Base-by-base conservation (phyloP, 1,139 yeast genomes). In the Taiozyma onychis region DNA sequence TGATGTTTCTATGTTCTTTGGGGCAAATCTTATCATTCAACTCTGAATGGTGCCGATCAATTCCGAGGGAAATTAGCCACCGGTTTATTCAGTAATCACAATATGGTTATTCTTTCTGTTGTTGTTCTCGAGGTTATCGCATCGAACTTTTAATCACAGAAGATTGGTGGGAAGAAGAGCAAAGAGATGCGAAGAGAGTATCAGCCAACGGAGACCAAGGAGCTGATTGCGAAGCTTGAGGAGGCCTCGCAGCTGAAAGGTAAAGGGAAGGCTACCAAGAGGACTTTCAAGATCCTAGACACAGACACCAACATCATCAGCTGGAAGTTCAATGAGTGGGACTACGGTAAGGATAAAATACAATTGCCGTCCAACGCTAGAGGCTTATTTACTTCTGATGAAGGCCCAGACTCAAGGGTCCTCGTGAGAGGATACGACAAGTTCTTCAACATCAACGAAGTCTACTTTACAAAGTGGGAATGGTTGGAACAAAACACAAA, bases 281-380 rank as follows among this genome's bases (percentile, higher is more conserved):
- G 62, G 27, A 57, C 57, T 1, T 72, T 72, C 55, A 56, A 61
- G 8, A 52, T 74, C 5, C 54, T 61, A 32, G 63, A 66, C 42
- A 59, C 71, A 9, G 60, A 63, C 24, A 57, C 57, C 10, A 59
- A 60, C 13, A 62, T 76, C 1, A 55, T 60, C 13, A 70, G 79
- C 49, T 91, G 98, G 98, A 87, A 83, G 66, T 89, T 89, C 68
- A 81, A 83, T 52, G 99, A 91, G 59, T 90, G 88, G 87, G 97
- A 88, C 59, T 91, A 88, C 62, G 82, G 82, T 21, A 78, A 75
- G 52, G 69, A 74, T 3, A 77, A 74, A 44, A 72, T 80, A 9
- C 53, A 54, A 2, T 68, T 90, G 22, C 96, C 97, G 0, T 75
- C 81, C 5, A 71, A 82, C 51, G 96, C 98, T 0, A 74, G 99